Conservation (phyloP, 768 basidiomycete genomes). For the Strobilomyces dryophilus region DNA sequence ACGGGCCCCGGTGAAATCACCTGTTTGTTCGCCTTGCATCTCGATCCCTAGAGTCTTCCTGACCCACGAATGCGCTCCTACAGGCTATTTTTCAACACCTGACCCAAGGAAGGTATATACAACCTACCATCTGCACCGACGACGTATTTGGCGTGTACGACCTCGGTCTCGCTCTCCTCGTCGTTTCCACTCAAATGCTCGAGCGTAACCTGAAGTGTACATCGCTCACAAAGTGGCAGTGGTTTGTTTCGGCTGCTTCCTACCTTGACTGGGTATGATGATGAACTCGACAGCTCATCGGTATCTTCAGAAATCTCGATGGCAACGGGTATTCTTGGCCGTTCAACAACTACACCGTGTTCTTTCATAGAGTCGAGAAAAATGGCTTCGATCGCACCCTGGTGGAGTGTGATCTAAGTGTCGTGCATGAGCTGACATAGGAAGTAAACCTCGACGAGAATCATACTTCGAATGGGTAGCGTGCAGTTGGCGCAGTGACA, state of each 20-base stretch:
- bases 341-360: conserved; percentile 33
- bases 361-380: conserved; percentile 38
- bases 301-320: conserved; percentile 35
- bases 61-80: conserved; percentile 47
- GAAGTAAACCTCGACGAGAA: neutral
- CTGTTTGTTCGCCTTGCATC: conserved; percentile 49
- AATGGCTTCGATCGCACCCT: conserved; percentile 40
- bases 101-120: neutral
- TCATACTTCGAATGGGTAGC: conserved; percentile 67
- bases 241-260: neutral
- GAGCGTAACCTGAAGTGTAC: conserved; percentile 18
- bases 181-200: conserved; percentile 22
- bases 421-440: neutral
- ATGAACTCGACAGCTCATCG: conserved; percentile 31
- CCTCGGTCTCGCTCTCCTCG: conserved; percentile 30
- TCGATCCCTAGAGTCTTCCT: conserved; percentile 39
- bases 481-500: conserved; percentile 56
- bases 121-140: conserved; percentile 34
- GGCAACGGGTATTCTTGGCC: conserved; percentile 30
- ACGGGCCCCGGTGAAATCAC: conserved; percentile 13
- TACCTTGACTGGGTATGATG: conserved; percentile 32
- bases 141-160: conserved; percentile 33
- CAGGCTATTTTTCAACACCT: neutral
- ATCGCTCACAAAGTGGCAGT: neutral
- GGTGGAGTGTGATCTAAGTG: conserved; percentile 34